phyloP scores from a whole-genome alignment of 371 early-diverging fungal genomes.

The Mortierella polycephala region DNA sequence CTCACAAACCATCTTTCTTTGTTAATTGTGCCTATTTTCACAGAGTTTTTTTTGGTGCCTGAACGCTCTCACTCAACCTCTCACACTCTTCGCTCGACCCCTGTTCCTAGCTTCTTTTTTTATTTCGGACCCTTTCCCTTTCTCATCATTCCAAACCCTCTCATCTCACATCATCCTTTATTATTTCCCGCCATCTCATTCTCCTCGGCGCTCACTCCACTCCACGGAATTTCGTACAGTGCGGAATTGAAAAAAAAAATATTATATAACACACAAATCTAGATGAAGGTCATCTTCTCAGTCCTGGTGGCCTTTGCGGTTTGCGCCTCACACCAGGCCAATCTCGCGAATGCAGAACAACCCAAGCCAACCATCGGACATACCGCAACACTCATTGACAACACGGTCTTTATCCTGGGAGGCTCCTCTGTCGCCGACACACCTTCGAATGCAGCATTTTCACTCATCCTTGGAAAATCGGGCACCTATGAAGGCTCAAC shows the following conservation, averaged over 20 bases:
- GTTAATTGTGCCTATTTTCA: no score
- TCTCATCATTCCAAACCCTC: background rate
- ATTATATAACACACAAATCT: background rate
- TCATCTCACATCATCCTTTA: background rate
- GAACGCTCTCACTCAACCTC: no score
- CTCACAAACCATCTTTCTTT: no score
- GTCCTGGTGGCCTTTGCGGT: constrained; percentile 26
- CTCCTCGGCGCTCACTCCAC: background rate
- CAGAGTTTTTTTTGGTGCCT: no score
- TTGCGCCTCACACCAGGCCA: constrained; percentile 4
- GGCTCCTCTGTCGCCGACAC: constrained; percentile 5
- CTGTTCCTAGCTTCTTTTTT: background rate
- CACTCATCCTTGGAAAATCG: constrained; percentile 15
- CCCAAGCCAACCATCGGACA: constrained; percentile 30
- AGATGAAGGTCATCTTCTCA: constrained; percentile 24
- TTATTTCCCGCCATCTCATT: constrained; percentile 1
- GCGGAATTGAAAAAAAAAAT: background rate
- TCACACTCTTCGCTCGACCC: background rate
- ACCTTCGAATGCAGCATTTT: constrained; percentile 19
- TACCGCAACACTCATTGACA: constrained; percentile 26
- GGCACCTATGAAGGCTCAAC: constrained; percentile 6
- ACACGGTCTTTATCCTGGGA: constrained; percentile 48
- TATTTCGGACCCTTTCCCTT: background rate
- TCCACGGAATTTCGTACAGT: no score
- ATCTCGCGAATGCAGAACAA: constrained; percentile 7